Base-by-base conservation (phyloP, 129 eudicot species). In the Artemisia argyi region DNA sequence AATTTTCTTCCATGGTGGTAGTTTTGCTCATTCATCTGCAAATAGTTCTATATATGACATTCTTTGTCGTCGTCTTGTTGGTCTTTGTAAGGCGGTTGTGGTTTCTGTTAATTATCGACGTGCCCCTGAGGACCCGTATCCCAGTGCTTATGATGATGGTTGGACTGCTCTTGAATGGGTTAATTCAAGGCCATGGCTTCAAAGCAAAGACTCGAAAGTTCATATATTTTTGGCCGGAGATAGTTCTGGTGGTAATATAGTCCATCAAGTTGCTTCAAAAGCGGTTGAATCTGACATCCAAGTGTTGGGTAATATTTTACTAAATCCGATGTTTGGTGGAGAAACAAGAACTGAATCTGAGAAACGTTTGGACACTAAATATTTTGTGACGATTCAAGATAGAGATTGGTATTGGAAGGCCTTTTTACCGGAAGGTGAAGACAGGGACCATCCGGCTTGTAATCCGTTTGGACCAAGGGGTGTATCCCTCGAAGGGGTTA, bases 221-320 rank as follows among this genome's bases (percentile, higher is more conserved):
- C 88, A 83, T 52, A 81, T 87, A 55, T 87, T 72, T 76, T 65
- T 87, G 47, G 92, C 88, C 4, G 92, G 92, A 7, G 92, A 87
- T 76, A 87, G 92, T 69, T 87, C 92, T 7, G 92, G 92, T 9
- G 92, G 92, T n/a, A 87, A 87, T 75, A 87, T 87, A 48, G 86
- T 56, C 7, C 88, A 83, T 59, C 77, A 83, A 73, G 88, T 87
- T 76, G 84, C 86, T 69, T 64, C 72, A 14, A 71, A 61, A 53
- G 86, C 88, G 5, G 78, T 79, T 12, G 69, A 73, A 49, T 78
- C 88, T 20, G 76, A 53, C n/a, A 81, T 87, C 74, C 53, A 81
- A 58, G 65, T 83, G 15, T 24, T 83, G 80, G 88, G 92, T n/a
- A 83, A 83, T 26, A 87, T 87, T 42, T 70, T 83, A 18, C 80